Evolutionary conservation across 2,329 filamentous ascomycete genomes (phyloP).

Genomic region (Zymoseptoria passerinii): DNA sequence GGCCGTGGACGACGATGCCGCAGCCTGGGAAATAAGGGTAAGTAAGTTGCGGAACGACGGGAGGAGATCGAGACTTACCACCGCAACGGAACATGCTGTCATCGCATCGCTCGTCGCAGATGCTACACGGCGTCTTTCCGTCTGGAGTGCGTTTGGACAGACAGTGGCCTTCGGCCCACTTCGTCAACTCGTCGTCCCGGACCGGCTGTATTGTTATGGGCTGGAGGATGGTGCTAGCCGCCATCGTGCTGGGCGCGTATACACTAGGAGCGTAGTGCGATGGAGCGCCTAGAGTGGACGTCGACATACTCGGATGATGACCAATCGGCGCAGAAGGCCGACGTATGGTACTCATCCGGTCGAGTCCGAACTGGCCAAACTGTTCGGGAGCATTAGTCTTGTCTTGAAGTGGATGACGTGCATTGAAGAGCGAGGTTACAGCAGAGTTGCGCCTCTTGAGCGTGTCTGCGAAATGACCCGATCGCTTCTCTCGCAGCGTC

Average conservation of each 20-base stretch:
- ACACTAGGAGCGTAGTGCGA: constrained; percentile 67
- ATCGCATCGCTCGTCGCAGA: constrained; percentile 66
- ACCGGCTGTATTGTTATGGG: constrained; percentile 74
- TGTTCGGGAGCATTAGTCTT: constrained; percentile 29
- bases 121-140: constrained; percentile 53
- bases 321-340: constrained; percentile 53
- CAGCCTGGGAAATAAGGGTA: constrained; percentile 44
- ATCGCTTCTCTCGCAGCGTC: constrained; percentile 86
- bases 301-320: constrained; percentile 53
- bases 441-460: constrained; percentile 83
- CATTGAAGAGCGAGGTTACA: constrained; percentile 31
- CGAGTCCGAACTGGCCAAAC: constrained; percentile 56
- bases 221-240: constrained; percentile 80
- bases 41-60: neutral
- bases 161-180: constrained; percentile 81
- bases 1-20: constrained; percentile 45
- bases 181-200: constrained; percentile 65
- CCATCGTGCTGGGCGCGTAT: constrained; percentile 77
- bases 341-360: constrained; percentile 58
- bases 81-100: constrained; percentile 70
- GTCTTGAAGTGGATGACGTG: constrained; percentile 20
- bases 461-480: constrained; percentile 64
- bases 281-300: constrained; percentile 47
- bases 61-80: constrained; percentile 31
- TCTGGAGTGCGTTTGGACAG: constrained; percentile 59